phyloP scores from a whole-genome alignment of 495 filamentous ascomycete genomes.

The Mycothermus thermophilus region DNA sequence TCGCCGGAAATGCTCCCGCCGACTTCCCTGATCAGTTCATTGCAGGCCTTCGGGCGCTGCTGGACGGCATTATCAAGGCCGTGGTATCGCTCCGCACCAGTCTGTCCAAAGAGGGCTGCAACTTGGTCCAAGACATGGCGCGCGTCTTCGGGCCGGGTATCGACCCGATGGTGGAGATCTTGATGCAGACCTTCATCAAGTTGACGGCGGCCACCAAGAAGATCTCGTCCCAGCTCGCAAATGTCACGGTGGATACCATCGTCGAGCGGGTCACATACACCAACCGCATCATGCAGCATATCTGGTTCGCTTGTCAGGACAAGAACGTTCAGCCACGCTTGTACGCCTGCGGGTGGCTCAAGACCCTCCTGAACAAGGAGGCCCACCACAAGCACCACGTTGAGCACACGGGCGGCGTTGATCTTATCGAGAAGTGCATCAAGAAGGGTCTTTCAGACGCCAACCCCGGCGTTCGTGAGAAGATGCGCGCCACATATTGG shows the following conservation, averaged over 20 bases:
- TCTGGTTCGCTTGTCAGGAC: slow-evolving; percentile 66
- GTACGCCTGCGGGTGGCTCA: slow-evolving; percentile 72
- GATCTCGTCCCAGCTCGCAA: slow-evolving; percentile 67
- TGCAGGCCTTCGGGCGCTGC: slow-evolving; percentile 50
- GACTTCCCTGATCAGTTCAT: slow-evolving; percentile 60
- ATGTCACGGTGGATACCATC: slow-evolving; percentile 59
- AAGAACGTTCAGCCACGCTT: slow-evolving; percentile 79
- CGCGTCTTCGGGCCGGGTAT: slow-evolving; percentile 59
- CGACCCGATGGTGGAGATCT: slow-evolving; percentile 78
- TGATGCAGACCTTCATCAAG: slow-evolving; percentile 82
- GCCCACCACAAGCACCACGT: slow-evolving; percentile 62
- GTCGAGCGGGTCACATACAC: slow-evolving; percentile 67
- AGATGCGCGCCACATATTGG: slow-evolving; percentile 77
- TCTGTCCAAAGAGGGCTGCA: slow-evolving; percentile 70
- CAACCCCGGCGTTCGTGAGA: slow-evolving; percentile 75
- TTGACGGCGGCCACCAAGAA: slow-evolving; percentile 80
- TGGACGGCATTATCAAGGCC: slow-evolving; percentile 85
- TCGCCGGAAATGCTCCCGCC: slow-evolving; percentile 68
- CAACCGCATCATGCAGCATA: slow-evolving; percentile 65
- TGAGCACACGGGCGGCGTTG: slow-evolving; percentile 70
- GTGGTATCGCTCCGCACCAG: slow-evolving; percentile 80
- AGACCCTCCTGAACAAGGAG: slow-evolving; percentile 65
- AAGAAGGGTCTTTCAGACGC: slow-evolving; percentile 75
- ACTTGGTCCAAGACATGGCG: slow-evolving; percentile 74
- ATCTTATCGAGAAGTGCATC: slow-evolving; percentile 73